Conservation (phyloP, 768 basidiomycete genomes). For the Mycena filopes region DNA sequence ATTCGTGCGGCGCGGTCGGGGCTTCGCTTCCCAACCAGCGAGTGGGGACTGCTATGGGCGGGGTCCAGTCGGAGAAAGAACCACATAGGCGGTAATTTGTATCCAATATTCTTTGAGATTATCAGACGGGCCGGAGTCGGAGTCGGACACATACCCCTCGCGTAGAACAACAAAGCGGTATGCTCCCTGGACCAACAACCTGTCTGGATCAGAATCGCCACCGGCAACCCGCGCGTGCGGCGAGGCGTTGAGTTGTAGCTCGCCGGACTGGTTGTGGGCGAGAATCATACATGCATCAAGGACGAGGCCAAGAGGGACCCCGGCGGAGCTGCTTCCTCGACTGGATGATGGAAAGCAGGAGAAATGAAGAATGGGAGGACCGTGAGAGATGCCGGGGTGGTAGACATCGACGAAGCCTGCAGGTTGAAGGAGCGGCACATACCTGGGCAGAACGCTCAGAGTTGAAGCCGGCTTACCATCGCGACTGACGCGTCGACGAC, state of each 20-base stretch:
- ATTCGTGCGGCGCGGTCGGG: background rate
- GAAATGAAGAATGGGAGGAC: conserved; percentile 1
- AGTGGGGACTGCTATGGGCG: background rate
- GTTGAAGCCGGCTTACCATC: too few species aligned
- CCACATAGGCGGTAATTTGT: background rate
- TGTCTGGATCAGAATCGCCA: background rate
- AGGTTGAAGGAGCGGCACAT: background rate
- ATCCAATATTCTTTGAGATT: conserved; percentile 8
- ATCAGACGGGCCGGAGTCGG: conserved; percentile 1
- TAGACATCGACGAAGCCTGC: background rate
- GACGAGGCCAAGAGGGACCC: conserved; percentile 20
- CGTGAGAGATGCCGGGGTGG: background rate
- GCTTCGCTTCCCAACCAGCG: conserved; percentile 9
- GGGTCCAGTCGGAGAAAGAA: conserved; percentile 1
- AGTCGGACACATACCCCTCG: conserved; percentile 5
- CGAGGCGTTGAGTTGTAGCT: background rate
- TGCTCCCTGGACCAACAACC: background rate
- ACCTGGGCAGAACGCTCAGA: too few species aligned
- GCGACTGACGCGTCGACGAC: too few species aligned
- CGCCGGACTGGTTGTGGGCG: background rate
- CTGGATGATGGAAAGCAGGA: background rate
- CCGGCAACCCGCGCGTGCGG: background rate
- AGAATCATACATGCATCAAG: conserved; percentile 17
- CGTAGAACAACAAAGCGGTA: conserved; percentile 1
- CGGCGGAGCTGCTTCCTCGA: background rate